Base-by-base conservation (phyloP, 495 filamentous ascomycete species). In the Trypethelium eluteriae region DNA sequence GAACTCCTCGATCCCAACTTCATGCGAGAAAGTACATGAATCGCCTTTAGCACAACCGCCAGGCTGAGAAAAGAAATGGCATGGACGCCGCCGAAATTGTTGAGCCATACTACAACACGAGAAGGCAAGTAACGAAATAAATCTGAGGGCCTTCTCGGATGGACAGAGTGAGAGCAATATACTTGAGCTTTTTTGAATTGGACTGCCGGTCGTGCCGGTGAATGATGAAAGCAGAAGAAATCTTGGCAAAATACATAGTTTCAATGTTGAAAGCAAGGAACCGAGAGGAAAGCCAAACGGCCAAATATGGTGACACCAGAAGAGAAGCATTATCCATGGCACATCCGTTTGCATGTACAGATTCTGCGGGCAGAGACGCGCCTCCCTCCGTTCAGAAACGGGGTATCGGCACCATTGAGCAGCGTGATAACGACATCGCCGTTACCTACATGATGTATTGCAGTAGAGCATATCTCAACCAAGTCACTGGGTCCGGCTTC, bases 11-110 rank as follows among this genome's bases (percentile, higher is more conserved):
- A 18, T 36, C 44, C 25, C 2, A 16, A 39, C 34, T 14, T 56
- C 64, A 61, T 66, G 56, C 3, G 49, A 59, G 36, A 56, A 66
- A 2, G 32, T 50, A 36, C 46, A 59, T 34, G 64, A 59, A 18
- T 64, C 39, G 49, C 64, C 50, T 18, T 66, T 62, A 9, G 18
- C 10, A 53, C 64, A 66, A 2, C 56, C 38, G 14, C 53, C 53
- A 38, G 38, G 64, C 53, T 39, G 34, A 12, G 41, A 62, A 57
- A 61, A 62, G 49, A 39, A 44, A 16, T 41, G 53, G 18, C 53
- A 59, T 7, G 53, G 53, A 14, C 5, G 25, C 18, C 18, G 11
- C 7, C 25, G 36, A 36, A 32, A 36, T 36, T 18, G 36, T 35
- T 18, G 32, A 3, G 53, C 53, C 53, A 59, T 59, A 3, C 49